Conservation (phyloP, 495 filamentous ascomycete genomes). For the Aspergillus hancockii region DNA sequence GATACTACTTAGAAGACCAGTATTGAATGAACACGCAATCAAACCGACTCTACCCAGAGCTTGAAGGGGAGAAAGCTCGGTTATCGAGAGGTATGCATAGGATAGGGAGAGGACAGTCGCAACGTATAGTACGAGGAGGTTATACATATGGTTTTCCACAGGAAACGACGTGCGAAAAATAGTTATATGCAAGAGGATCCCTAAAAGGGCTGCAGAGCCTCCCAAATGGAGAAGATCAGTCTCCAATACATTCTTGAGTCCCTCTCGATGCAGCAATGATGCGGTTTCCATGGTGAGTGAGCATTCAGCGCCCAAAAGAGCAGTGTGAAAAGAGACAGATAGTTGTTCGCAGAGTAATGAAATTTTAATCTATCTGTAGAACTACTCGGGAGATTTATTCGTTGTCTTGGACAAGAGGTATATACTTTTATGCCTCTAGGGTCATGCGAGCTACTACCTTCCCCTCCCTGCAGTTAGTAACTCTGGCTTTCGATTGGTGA, state of each 20-base stretch:
- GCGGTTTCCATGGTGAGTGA: neutral
- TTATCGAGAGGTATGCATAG: neutral
- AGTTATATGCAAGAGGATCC: neutral
- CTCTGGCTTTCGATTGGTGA: too few species aligned
- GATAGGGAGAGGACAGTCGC: neutral
- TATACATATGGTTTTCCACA: slow-evolving; percentile 10
- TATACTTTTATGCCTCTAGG: too few species aligned
- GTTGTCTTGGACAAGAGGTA: too few species aligned
- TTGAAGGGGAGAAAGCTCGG: slow-evolving; percentile 1
- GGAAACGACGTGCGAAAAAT: neutral
- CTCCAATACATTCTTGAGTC: neutral
- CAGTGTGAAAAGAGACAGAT: neutral
- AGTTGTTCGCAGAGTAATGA: neutral
- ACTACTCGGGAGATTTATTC: too few species aligned
- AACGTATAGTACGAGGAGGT: slow-evolving; percentile 5
- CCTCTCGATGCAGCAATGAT: neutral
- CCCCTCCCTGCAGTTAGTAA: too few species aligned
- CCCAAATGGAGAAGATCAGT: neutral
- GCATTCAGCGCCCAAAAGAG: too few species aligned
- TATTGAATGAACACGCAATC: slow-evolving; percentile 8
- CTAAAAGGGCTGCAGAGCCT: neutral
- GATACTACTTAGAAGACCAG: slow-evolving; percentile 39
- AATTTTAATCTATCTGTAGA: too few species aligned
- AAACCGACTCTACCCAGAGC: slow-evolving; percentile 3
- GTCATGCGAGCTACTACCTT: too few species aligned